Percentiles rank a stretch among this genome's conserved stretches.
Evolutionary conservation across 1,139 yeast species (phyloP).

Genomic region (Yamadazyma taylorii): DNA sequence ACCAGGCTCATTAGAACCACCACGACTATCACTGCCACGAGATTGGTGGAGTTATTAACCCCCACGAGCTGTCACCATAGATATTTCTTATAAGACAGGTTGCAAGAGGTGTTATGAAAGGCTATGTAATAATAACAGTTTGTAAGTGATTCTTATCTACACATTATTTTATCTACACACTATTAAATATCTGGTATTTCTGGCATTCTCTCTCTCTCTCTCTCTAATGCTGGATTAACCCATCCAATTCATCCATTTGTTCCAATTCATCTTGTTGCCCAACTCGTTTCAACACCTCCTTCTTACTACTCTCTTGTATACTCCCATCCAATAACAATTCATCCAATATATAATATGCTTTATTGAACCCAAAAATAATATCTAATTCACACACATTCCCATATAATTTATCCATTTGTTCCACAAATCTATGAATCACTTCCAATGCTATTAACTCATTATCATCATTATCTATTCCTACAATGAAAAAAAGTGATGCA

Average conservation of each 20-base stretch:
- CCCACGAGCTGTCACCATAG: no score
- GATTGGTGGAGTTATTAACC: no score
- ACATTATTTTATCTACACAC: neutral
- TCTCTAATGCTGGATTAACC: constrained; percentile 6
- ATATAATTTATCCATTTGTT: constrained; percentile 92
- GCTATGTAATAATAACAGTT: no score
- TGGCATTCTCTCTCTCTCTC: neutral
- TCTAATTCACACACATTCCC: constrained; percentile 96
- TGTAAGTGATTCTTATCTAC: no score
- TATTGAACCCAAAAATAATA: constrained; percentile 90
- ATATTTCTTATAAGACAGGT: no score
- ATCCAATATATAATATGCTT: constrained; percentile 89
- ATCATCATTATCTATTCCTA: constrained; percentile 80
- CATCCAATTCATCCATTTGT: constrained; percentile 52
- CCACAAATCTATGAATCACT: constrained; percentile 89
- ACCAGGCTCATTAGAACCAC: no score
- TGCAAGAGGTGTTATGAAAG: no score
- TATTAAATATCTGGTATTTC: neutral
- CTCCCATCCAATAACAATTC: constrained; percentile 85
- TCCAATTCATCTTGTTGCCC: constrained; percentile 72
- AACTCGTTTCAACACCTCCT: constrained; percentile 75
- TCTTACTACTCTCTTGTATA: constrained; percentile 78
- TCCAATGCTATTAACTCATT: constrained; percentile 88
- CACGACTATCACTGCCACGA: no score
- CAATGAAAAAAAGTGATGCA: constrained; percentile 87